Evolutionary conservation across 129 eudicot genomes (phyloP).

Genomic region (Mikania micrantha): DNA sequence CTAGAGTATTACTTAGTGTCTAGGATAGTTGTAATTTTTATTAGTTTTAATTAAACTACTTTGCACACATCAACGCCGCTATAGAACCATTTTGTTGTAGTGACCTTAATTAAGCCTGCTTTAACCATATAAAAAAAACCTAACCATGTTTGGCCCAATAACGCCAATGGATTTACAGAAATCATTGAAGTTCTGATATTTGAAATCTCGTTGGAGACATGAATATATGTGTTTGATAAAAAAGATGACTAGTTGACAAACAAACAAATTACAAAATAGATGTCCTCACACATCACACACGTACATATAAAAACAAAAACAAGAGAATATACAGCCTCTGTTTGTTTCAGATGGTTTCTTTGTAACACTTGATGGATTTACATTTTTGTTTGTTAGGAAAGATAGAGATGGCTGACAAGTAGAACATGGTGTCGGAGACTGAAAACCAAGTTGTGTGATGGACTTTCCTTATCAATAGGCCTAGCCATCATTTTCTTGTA

Average conservation of each 20-base stretch:
- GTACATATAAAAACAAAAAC: slow-evolving; percentile 17
- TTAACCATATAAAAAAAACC: neutral
- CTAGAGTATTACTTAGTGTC: too few relatives aligned
- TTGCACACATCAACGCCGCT: too few relatives aligned
- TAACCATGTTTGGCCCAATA: neutral
- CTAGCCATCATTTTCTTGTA: slow-evolving; percentile 15
- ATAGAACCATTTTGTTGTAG: too few relatives aligned
- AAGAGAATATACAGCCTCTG: slow-evolving; percentile 21
- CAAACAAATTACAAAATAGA: neutral
- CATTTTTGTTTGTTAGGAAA: slow-evolving; percentile 24
- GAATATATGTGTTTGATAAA: neutral
- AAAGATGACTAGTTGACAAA: neutral
- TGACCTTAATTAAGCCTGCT: too few relatives aligned
- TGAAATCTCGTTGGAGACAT: neutral
- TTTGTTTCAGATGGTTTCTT: slow-evolving; percentile 15
- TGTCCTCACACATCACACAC: slow-evolving; percentile 18
- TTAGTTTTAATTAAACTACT: too few relatives aligned
- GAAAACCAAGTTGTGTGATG: slow-evolving; percentile 21
- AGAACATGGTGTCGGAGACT: slow-evolving; percentile 33
- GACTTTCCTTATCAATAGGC: slow-evolving; percentile 9
- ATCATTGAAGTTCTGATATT: neutral
- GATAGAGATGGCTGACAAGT: slow-evolving; percentile 31
- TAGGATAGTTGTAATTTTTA: too few relatives aligned
- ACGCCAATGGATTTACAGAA: neutral
- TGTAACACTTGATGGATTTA: slow-evolving; percentile 27